phyloP scores from a whole-genome alignment of 2,329 filamentous ascomycete genomes.

The Bipolaris zeicola region DNA sequence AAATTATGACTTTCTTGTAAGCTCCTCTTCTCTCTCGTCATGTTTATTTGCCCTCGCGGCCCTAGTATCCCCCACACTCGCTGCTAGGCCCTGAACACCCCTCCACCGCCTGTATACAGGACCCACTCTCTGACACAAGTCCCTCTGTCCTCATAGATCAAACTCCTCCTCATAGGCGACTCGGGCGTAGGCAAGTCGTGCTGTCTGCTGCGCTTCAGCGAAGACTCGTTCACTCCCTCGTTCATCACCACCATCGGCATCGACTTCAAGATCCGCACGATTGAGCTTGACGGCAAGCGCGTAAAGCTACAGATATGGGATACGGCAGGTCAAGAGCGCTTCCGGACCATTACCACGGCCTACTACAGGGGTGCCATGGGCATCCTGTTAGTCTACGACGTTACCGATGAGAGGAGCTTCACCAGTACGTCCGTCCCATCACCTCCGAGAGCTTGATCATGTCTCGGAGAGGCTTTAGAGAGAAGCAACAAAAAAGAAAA shows the following conservation, averaged over 20 bases:
- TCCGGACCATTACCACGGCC: slow-evolving; percentile 97
- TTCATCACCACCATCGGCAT: slow-evolving; percentile 99
- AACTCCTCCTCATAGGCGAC: slow-evolving; percentile 94
- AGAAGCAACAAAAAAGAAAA: slow-evolving; percentile 12
- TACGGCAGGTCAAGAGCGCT: slow-evolving; percentile 96
- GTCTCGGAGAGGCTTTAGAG: not conserved
- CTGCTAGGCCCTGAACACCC: slow-evolving; percentile 9
- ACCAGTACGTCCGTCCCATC: slow-evolving; percentile 70
- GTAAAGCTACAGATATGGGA: slow-evolving; percentile 99
- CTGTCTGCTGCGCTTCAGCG: slow-evolving; percentile 94
- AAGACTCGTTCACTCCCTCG: slow-evolving; percentile 95
- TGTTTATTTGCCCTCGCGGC: slow-evolving; percentile 12
- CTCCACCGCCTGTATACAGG: slow-evolving; percentile 10
- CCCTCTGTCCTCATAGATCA: slow-evolving; percentile 69
- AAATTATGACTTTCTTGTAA: slow-evolving; percentile 98
- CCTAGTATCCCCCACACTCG: slow-evolving; percentile 6
- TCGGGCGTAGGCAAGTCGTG: slow-evolving; percentile 97
- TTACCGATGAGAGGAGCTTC: slow-evolving; percentile 94
- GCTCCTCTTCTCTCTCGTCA: slow-evolving; percentile 39
- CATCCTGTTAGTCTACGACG: slow-evolving; percentile 96
- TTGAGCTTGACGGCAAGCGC: slow-evolving; percentile 97
- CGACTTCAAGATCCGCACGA: slow-evolving; percentile 99
- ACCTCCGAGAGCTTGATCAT: not conserved
- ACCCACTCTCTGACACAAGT: slow-evolving; percentile 19
- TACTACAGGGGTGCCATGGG: slow-evolving; percentile 99